phyloP scores from a whole-genome alignment of 805 yeast species.

The Yueomyces sinensis region DNA sequence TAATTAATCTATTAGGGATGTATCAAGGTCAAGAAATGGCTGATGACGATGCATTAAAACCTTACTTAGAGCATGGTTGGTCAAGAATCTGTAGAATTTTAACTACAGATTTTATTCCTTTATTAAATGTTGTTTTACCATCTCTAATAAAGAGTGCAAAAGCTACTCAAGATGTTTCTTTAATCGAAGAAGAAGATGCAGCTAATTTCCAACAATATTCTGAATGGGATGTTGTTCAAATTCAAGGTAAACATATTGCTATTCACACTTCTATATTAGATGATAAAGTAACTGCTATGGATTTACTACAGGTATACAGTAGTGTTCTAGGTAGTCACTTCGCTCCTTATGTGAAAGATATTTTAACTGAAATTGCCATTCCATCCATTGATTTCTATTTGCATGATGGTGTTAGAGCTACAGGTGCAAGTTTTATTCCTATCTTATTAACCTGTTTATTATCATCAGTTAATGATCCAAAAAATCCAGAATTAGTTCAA shows the following conservation, averaged over 20 bases:
- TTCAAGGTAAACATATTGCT: conserved; percentile 87
- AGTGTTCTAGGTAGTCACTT: conserved; percentile 71
- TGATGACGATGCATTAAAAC: conserved; percentile 76
- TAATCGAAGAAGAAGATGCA: conserved; percentile 81
- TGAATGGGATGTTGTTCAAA: conserved; percentile 89
- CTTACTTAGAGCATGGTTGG: conserved; percentile 92
- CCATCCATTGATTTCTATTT: conserved; percentile 86
- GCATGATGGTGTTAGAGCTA: conserved; percentile 87
- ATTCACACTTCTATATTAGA: conserved; percentile 90
- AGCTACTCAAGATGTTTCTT: conserved; percentile 77
- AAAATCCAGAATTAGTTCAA: conserved; percentile 34
- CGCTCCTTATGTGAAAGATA: conserved; percentile 68
- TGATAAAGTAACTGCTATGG: conserved; percentile 88
- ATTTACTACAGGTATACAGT: conserved; percentile 72
- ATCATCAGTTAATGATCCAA: background rate
- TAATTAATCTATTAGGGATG: conserved; percentile 55
- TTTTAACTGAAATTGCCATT: conserved; percentile 63
- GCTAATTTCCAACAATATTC: conserved; percentile 73
- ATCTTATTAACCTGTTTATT: conserved; percentile 55
- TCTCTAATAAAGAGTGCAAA: conserved; percentile 79
- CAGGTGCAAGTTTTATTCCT: conserved; percentile 80
- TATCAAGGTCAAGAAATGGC: conserved; percentile 50
- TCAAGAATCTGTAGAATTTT: conserved; percentile 79
- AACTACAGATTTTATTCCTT: conserved; percentile 77
- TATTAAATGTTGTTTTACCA: conserved; percentile 73